phyloP scores from a whole-genome alignment of 352 stramenopile genomes.

The Bremia lactucae region DNA sequence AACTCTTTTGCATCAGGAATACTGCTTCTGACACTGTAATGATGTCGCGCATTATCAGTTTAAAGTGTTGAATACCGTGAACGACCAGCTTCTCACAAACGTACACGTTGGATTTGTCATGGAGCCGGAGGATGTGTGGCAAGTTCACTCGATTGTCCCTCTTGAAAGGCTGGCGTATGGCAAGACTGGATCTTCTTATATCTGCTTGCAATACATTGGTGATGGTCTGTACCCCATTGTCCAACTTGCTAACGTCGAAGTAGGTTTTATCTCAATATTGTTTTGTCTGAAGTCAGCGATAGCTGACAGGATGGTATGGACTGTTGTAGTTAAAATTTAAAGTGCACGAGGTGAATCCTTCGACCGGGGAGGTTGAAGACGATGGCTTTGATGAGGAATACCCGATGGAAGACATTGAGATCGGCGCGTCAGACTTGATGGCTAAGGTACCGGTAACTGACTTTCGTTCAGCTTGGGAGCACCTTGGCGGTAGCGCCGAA shows the following conservation, averaged over 20 bases:
- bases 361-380: conserved; percentile 85
- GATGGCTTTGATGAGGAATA: conserved; percentile 97
- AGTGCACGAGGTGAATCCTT: conserved; percentile 91
- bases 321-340: conserved; percentile 86
- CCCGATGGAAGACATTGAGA: conserved; percentile 94
- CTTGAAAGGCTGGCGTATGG: conserved; percentile 87
- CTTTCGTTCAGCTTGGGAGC: conserved; percentile 95
- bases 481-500: conserved; percentile 89
- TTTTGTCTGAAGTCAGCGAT: conserved; percentile 2
- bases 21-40: conserved; percentile 4
- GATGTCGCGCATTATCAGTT: conserved; percentile 80
- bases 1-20: background rate
- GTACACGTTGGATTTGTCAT: conserved; percentile 88
- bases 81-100: conserved; percentile 94
- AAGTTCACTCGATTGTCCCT: conserved; percentile 84
- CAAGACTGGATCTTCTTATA: conserved; percentile 89
- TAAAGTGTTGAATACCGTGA: conserved; percentile 97
- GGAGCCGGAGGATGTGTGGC: conserved; percentile 88
- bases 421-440: conserved; percentile 95
- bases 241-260: conserved; percentile 86
- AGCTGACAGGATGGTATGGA: conserved; percentile 3
- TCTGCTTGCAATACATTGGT: conserved; percentile 83
- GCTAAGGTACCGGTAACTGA: conserved; percentile 92
- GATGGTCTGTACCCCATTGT: conserved; percentile 74
- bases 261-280: conserved; percentile 17